phyloP scores from a whole-genome alignment of 1,139 yeast genomes.

The Magnusiomyces suaveolens region DNA sequence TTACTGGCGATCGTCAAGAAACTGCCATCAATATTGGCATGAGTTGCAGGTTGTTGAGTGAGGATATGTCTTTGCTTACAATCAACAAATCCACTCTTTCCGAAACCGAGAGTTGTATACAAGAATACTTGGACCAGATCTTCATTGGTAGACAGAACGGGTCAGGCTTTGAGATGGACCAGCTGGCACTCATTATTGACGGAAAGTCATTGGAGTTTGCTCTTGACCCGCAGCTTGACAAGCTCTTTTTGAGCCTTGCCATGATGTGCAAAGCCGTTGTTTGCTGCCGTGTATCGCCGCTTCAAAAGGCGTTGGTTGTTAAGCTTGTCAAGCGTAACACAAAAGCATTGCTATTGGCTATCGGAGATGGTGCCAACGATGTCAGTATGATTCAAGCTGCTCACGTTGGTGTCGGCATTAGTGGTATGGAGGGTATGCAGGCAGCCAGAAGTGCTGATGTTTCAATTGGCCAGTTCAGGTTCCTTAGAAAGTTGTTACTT shows the following conservation, averaged over 20 bases:
- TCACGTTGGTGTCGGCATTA: slow-evolving; percentile 95
- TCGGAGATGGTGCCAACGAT: slow-evolving; percentile 98
- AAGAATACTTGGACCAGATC: slow-evolving; percentile 69
- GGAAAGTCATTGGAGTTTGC: slow-evolving; percentile 87
- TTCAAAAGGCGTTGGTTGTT: slow-evolving; percentile 94
- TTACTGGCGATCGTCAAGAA: slow-evolving; percentile 97
- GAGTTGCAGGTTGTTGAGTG: slow-evolving; percentile 89
- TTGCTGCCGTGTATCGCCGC: slow-evolving; percentile 97
- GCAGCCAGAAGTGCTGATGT: slow-evolving; percentile 98
- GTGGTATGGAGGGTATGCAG: slow-evolving; percentile 99
- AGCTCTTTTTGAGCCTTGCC: slow-evolving; percentile 68
- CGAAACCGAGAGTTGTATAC: slow-evolving; percentile 60
- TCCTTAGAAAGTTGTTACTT: slow-evolving; percentile 64
- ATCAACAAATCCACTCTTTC: slow-evolving; percentile 78
- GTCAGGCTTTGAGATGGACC: slow-evolving; percentile 58
- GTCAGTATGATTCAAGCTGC: slow-evolving; percentile 99
- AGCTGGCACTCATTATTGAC: slow-evolving; percentile 85
- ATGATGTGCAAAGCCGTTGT: slow-evolving; percentile 87
- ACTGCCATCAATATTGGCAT: slow-evolving; percentile 98
- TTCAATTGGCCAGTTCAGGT: slow-evolving; percentile 92
- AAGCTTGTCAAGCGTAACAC: slow-evolving; percentile 73
- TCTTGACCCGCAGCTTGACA: slow-evolving; percentile 70
- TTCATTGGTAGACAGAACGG: slow-evolving; percentile 22
- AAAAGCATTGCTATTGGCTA: slow-evolving; percentile 81
- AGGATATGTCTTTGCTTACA: slow-evolving; percentile 88